Conservation (phyloP, 345 rosid genomes). For the Melaleuca quinquenervia region DNA sequence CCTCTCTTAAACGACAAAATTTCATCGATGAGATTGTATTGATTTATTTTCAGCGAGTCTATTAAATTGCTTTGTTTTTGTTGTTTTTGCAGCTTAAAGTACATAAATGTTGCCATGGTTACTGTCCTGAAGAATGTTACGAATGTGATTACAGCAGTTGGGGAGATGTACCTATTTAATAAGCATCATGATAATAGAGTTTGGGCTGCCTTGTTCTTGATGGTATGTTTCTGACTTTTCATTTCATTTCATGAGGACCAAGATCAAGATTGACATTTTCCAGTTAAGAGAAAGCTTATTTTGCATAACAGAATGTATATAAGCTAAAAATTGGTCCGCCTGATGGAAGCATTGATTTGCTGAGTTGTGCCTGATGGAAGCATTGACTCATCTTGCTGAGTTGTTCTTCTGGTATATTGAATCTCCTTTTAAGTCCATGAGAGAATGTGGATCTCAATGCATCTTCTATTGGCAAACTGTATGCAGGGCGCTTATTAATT, state of each 20-base stretch:
- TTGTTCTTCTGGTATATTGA: not conserved
- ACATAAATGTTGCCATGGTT: constrained; percentile 99
- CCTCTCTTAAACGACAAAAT: not conserved
- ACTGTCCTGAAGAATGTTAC: constrained; percentile 97
- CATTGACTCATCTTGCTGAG: no score
- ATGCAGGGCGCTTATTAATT: not conserved
- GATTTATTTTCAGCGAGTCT: not conserved
- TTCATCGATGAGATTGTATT: not conserved
- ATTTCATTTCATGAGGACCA: not conserved
- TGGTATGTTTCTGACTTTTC: constrained; percentile 39
- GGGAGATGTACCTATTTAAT: constrained; percentile 90
- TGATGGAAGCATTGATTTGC: not conserved
- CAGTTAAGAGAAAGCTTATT: not conserved
- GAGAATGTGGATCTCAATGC: not conserved
- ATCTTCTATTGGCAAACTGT: not conserved
- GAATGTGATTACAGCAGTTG: constrained; percentile 90
- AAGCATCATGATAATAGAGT: constrained; percentile 92
- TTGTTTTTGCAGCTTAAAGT: constrained; percentile 65
- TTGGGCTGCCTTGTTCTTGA: constrained; percentile 92
- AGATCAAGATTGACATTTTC: not conserved
- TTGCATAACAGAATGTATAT: not conserved
- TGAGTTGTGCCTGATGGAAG: not conserved
- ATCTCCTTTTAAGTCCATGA: not conserved
- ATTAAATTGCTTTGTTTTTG: not conserved
- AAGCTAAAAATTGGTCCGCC: not conserved